Conservation (phyloP, 176 grass and related monocot species). For the Alopecurus myosuroides region DNA sequence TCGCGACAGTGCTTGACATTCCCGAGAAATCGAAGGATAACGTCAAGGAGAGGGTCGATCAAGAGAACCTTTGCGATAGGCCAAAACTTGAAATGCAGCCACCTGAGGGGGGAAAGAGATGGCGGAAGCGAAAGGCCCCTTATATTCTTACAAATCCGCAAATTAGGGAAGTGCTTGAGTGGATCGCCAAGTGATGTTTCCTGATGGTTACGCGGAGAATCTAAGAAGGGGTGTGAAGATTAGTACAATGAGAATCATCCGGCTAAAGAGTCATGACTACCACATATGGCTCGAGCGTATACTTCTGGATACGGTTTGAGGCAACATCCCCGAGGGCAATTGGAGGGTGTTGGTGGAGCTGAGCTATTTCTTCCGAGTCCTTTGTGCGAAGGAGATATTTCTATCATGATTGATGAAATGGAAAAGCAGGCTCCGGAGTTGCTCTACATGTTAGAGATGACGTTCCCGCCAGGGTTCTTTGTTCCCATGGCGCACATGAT, state of each 20-base stretch:
- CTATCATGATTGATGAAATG: background rate
- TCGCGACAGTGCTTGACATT: background rate
- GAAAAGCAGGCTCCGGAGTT: background rate
- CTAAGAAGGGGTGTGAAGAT: background rate
- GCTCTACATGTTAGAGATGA: background rate
- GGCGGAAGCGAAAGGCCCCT: background rate
- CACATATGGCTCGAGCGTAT: background rate
- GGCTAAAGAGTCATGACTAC: background rate
- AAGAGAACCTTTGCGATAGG: background rate
- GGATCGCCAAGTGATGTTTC: background rate
- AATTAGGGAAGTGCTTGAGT: background rate
- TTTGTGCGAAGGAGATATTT: too few species aligned
- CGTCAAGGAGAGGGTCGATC: background rate
- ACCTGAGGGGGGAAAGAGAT: background rate
- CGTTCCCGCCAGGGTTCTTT: background rate
- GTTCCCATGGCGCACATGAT: too few species aligned
- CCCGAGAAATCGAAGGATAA: background rate
- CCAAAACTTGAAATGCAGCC: background rate
- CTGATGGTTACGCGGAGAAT: background rate
- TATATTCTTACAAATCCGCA: background rate
- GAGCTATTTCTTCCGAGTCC: background rate
- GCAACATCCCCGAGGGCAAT: background rate
- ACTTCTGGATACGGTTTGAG: background rate
- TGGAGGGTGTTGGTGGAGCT: background rate
- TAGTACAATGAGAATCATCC: too few species aligned